These are phyloP conservation scores for Microbotryomycetes sp. DNA, from an alignment of 1,284 basidiomycete species.

Conservation along the genomic window DNA sequence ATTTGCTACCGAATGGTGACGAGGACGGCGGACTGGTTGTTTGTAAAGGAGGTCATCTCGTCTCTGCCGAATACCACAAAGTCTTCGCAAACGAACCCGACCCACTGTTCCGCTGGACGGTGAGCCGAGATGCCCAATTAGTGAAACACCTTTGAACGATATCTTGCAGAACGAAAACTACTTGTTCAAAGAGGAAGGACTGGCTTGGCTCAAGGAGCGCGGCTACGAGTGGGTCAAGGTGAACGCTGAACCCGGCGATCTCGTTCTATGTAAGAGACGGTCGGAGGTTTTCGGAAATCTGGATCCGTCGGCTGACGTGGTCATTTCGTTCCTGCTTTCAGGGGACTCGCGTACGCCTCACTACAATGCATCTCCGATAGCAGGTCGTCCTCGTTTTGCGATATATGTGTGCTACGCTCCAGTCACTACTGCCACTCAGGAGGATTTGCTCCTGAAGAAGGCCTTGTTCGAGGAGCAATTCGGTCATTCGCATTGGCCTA, in stretches of 20 bases:
- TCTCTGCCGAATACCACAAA: constrained; percentile 5
- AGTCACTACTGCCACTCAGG: constrained; percentile 10
- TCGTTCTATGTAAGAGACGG: constrained; percentile 5
- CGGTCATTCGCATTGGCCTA: neutral
- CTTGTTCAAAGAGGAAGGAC: neutral
- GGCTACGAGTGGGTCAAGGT: constrained; percentile 15
- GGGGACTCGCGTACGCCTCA: constrained; percentile 19
- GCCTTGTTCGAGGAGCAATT: constrained; percentile 5
- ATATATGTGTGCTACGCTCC: constrained; percentile 13
- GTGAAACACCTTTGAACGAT: constrained; percentile 37
- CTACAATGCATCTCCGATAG: constrained; percentile 8
- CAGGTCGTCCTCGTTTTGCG: constrained; percentile 11
- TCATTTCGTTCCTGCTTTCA: no score
- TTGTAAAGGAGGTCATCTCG: constrained; percentile 29
- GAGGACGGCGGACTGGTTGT: constrained; percentile 45
- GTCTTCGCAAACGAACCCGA: constrained; percentile 20
- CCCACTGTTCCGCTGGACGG: constrained; percentile 37
- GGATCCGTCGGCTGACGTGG: neutral
- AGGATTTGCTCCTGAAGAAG: constrained; percentile 15
- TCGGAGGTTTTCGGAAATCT: no score
- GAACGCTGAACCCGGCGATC: constrained; percentile 10
- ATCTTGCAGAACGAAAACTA: neutral
- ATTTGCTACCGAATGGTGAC: constrained; percentile 40
- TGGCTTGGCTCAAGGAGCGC: constrained; percentile 2
- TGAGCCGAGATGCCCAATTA: constrained; percentile 37